Evolutionary conservation across 352 stramenopile genomes (phyloP).

Genomic region (Pythium aphanidermatum): DNA sequence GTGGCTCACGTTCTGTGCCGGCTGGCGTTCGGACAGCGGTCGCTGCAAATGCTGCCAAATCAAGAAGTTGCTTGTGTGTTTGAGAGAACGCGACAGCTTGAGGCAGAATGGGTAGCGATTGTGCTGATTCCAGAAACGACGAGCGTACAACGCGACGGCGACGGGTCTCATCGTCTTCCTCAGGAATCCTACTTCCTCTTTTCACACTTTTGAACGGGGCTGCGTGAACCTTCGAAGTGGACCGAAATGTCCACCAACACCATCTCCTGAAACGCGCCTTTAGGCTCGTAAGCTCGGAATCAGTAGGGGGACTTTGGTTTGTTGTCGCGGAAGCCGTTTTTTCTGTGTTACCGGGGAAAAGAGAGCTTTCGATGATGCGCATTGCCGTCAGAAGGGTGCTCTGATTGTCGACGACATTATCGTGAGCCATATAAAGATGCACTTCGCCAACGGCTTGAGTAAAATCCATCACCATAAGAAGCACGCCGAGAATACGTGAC

Average conservation of each 20-base stretch:
- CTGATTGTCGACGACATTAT: constrained; percentile 1
- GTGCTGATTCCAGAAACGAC: neutral
- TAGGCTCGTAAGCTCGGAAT: no score
- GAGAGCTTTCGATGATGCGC: constrained; percentile 12
- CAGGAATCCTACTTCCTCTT: no score
- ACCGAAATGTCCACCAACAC: no score
- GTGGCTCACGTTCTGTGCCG: no score
- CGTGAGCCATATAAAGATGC: neutral
- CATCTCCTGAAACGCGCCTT: no score
- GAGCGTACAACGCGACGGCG: neutral
- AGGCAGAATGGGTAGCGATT: constrained; percentile 1
- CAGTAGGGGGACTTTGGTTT: no score
- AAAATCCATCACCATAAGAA: constrained; percentile 14
- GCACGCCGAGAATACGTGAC: no score
- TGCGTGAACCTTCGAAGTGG: no score
- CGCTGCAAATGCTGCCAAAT: neutral
- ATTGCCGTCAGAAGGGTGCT: constrained; percentile 1
- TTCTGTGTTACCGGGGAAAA: no score
- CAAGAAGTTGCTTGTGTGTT: constrained; percentile 1
- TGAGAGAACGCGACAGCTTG: neutral
- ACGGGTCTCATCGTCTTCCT: neutral
- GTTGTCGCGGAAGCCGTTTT: no score
- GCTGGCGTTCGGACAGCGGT: no score
- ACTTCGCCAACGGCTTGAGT: constrained; percentile 2
- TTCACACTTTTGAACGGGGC: no score